These are phyloP conservation scores for Torulaspora maleeae DNA, from an alignment of 805 yeast genomes.

Conservation along the genomic window DNA sequence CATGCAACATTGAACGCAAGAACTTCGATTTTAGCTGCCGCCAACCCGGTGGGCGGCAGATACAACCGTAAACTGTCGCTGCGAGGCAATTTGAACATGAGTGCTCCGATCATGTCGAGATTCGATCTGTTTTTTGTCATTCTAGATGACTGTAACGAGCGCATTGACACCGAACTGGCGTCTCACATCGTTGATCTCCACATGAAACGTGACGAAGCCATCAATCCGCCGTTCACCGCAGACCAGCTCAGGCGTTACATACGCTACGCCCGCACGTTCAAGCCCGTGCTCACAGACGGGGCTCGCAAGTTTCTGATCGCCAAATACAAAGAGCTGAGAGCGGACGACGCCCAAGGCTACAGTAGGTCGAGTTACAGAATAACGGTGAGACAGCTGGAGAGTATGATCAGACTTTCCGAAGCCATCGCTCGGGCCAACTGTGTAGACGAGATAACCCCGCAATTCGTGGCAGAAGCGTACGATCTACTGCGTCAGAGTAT, in stretches of 20 bases:
- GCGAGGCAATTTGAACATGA: slow-evolving; percentile 85
- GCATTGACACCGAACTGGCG: slow-evolving; percentile 84
- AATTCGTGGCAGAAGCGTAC: slow-evolving; percentile 89
- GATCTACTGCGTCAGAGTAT: slow-evolving; percentile 85
- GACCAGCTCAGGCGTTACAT: slow-evolving; percentile 86
- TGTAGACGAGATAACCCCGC: slow-evolving; percentile 77
- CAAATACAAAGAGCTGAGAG: slow-evolving; percentile 78
- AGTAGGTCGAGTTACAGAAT: slow-evolving; percentile 79
- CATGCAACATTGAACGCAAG: slow-evolving; percentile 97
- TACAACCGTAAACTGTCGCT: slow-evolving; percentile 83
- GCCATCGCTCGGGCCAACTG: slow-evolving; percentile 97
- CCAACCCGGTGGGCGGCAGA: slow-evolving; percentile 96
- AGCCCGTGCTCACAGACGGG: slow-evolving; percentile 77
- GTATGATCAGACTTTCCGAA: slow-evolving; percentile 87
- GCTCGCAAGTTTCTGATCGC: slow-evolving; percentile 74
- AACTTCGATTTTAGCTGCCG: slow-evolving; percentile 96
- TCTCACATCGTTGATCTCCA: slow-evolving; percentile 89
- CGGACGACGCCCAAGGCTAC: slow-evolving; percentile 85
- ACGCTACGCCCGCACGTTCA: slow-evolving; percentile 87
- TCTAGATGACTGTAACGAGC: slow-evolving; percentile 89
- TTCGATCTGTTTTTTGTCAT: slow-evolving; percentile 93
- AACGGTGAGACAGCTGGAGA: slow-evolving; percentile 94
- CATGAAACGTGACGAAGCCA: slow-evolving; percentile 85
- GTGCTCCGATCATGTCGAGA: slow-evolving; percentile 98
- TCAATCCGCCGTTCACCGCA: slow-evolving; percentile 81